Base-by-base conservation (phyloP, 441 rosid species). In the Biscutella laevigata region DNA sequence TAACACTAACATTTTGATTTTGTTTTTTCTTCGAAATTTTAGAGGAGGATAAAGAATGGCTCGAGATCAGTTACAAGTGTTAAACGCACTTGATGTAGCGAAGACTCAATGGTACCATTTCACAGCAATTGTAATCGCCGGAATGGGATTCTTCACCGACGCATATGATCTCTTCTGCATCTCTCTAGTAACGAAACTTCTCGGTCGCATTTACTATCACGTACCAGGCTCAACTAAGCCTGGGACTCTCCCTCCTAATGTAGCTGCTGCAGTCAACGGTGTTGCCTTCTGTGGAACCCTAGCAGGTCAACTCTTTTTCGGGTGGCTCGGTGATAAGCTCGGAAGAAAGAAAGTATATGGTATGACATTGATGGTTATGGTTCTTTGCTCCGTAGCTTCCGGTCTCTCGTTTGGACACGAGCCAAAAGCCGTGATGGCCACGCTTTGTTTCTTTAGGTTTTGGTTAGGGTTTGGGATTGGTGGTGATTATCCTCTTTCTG, bases 41-140 rank as follows among this genome's bases (percentile, higher is more conserved):
- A n/a, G n/a, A n/a, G n/a, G n/a, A n/a, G n/a, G n/a, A n/a, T n/a
- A n/a, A n/a, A n/a, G n/a, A 66, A 79, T 88, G 84, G 71, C 81
- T 2, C 25, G 37, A 8, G 78, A 77, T 9, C 68, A 77, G 5
- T 44, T 79, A 21, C 66, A 40, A 14, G 85, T 82, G 72, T 72
- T 82, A 12, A 70, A 48, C 21, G 88, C 88, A 59, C 88, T 82
- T 28, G 88, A 82, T 42, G 63, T 62, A 10, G 85, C 85, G 3
- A 82, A 82, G 66, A 82, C 83, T 0, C 88, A 82, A 48, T 69
- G 70, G 78, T 82, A 82, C 62, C 88, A 82, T 66, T 82, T 82
- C 67, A 79, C 83, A 0, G 81, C 85, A 4, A 79, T 82, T 29
- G 51, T 82, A 6, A 75, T 82, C 7, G 88, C 83, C 1, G 88